phyloP scores from a whole-genome alignment of 2,329 filamentous ascomycete genomes.

The Epichloe amarillans region DNA sequence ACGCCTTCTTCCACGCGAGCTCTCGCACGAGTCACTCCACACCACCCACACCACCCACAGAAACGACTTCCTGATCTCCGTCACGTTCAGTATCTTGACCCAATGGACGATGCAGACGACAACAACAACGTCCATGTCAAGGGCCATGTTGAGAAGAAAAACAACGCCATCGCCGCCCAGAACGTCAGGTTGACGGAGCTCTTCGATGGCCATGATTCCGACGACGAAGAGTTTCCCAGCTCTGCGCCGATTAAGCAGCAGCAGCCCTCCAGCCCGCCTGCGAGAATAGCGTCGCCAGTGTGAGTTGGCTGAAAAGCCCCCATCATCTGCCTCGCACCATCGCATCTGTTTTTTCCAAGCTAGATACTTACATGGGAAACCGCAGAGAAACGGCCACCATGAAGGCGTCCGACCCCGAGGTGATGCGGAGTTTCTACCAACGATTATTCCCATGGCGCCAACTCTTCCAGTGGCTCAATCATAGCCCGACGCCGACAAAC shows the following conservation, averaged over 20 bases:
- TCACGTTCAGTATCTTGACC: constrained; percentile 7
- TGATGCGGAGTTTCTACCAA: constrained; percentile 90
- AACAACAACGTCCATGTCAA: constrained; percentile 27
- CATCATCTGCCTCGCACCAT: background rate
- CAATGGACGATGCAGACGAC: constrained; percentile 21
- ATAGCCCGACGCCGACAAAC: constrained; percentile 69
- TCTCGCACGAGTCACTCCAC: too few relatives aligned
- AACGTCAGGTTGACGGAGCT: constrained; percentile 44
- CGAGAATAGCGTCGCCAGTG: constrained; percentile 29
- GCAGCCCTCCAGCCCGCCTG: constrained; percentile 26
- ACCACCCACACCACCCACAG: too few relatives aligned
- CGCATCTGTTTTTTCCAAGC: background rate
- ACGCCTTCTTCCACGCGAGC: too few relatives aligned
- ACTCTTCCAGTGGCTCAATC: constrained; percentile 96
- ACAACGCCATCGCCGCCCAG: constrained; percentile 20
- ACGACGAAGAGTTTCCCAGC: constrained; percentile 48
- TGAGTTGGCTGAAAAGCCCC: constrained; percentile 16
- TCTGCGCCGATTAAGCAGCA: constrained; percentile 27
- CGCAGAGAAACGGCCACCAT: constrained; percentile 19
- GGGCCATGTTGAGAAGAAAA: constrained; percentile 20
- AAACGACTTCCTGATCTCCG: too few relatives aligned
- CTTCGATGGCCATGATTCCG: constrained; percentile 44
- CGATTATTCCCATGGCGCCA: constrained; percentile 89
- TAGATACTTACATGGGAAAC: too few relatives aligned
- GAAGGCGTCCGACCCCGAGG: constrained; percentile 58